These are phyloP conservation scores for Paramecium octaurelia DNA, from an alignment of 73 alveolate genomes.

Conservation along the genomic window DNA sequence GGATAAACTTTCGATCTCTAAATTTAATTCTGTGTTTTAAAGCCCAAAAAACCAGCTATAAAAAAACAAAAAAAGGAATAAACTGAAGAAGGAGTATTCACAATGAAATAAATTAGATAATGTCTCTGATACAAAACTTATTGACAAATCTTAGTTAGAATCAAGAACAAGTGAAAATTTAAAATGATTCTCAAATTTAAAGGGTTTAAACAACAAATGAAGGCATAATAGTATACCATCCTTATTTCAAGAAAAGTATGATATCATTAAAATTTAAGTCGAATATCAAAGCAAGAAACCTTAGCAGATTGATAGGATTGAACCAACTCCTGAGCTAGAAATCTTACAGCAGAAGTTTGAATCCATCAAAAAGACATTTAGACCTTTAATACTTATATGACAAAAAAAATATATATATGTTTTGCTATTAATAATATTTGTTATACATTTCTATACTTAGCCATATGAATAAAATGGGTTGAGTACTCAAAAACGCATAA, in stretches of 20 bases:
- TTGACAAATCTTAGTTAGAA: not conserved
- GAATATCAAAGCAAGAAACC: not conserved
- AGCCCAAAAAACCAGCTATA: conserved; percentile 8
- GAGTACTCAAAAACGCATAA: not conserved
- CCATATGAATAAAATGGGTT: not conserved
- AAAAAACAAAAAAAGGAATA: not conserved
- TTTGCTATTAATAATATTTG: not conserved
- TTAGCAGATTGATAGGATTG: not conserved
- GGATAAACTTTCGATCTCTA: not conserved
- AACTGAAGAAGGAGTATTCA: conserved; percentile 27
- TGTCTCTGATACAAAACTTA: conserved; percentile 1
- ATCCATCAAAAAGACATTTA: conserved; percentile 4
- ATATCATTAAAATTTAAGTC: not conserved
- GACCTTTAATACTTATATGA: conserved; percentile 33
- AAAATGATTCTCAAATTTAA: not conserved
- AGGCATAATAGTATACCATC: not conserved
- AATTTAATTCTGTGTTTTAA: conserved; percentile 32
- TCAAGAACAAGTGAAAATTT: not conserved
- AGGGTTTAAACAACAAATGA: not conserved
- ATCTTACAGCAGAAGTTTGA: not conserved
- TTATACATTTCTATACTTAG: not conserved
- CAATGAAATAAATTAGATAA: not conserved
- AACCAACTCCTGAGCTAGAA: conserved; percentile 1
- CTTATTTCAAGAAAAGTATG: not conserved
- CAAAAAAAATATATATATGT: not conserved